Conservation (phyloP, 1,139 yeast species). For the Nakaseomyces uthaithaninus region DNA sequence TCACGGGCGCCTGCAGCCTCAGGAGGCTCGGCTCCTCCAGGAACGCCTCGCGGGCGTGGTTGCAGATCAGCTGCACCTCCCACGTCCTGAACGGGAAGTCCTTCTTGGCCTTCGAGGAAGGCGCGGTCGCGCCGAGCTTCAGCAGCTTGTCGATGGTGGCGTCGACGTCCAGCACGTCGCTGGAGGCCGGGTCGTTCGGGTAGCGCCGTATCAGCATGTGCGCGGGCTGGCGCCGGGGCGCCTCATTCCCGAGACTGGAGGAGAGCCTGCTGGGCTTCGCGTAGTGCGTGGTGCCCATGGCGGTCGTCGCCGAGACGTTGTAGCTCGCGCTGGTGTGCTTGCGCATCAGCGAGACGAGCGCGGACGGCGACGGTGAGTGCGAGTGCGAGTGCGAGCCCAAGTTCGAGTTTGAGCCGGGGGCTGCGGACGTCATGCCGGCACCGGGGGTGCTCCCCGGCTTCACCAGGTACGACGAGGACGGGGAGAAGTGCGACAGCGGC, state of each 20-base stretch:
- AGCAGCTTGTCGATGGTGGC: conserved; percentile 29
- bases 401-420: background rate
- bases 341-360: conserved; percentile 12
- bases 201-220: conserved; percentile 24
- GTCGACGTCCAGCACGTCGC: conserved; percentile 29
- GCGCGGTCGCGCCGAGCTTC: conserved; percentile 22
- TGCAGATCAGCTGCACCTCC: conserved; percentile 59
- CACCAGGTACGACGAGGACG: conserved; percentile 10
- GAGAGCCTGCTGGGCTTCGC: conserved; percentile 8
- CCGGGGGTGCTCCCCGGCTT: background rate
- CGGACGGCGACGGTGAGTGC: conserved; percentile 1
- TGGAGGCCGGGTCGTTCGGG: conserved; percentile 25
- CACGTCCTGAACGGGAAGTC: conserved; percentile 37
- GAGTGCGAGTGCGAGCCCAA: background rate
- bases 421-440: too few species aligned
- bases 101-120: conserved; percentile 11
- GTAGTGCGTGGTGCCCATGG: conserved; percentile 4
- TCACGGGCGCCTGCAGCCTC: conserved; percentile 74
- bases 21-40: conserved; percentile 69
- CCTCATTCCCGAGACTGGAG: conserved; percentile 3
- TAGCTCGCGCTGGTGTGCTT: conserved; percentile 12
- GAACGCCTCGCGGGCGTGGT: conserved; percentile 60
- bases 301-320: conserved; percentile 4
- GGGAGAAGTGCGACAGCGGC: conserved; percentile 10
- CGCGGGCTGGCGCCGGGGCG: background rate